Evolutionary conservation across 306 rosid species (phyloP), one percentile per base, ranked within the genome.

Genomic region (Vicia faba): DNA sequence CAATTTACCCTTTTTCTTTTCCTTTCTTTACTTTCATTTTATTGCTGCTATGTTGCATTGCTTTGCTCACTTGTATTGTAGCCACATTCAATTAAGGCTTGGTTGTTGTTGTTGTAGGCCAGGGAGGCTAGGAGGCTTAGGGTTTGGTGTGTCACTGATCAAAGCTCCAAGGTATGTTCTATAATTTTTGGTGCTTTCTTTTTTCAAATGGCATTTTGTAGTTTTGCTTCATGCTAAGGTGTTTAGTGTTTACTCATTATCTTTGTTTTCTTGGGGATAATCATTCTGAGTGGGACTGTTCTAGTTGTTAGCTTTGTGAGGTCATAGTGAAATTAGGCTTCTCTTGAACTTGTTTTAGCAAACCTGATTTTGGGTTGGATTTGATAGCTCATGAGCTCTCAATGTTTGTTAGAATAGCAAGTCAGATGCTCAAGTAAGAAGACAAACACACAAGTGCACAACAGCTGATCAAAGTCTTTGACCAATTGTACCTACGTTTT

Each of bases 131-230:
- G 51, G 72, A 81, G 82, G 61, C 71, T 83, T 76, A 71, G 75
- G 31, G 75, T 91, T 60, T 88, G 78, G 66, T 85, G 95, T 26
- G 43, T 40, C 50, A 73, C 88, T 76, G 85, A 81, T 51, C 82
- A 77, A 74, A 45, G 48, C 64, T 81, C 83, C 70, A 78, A 76
- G 95, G 95, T 73, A 53, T 63, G 20, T 38, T 75, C 61, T 77
- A 23, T 33, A 33, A 36, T 20, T 7, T 35, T 7, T 16, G 16
- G 5, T 49, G 15, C 5, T 48, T 70, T 11, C 57, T n/a, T n/a
- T n/a, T n/a, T n/a, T n/a, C 31, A 5, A 31, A 2, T 78, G 4
- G n/a, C n/a, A 44, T 2, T 5, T 68, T 74, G 44, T 41, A 3
- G 23, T 55, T 13, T 48, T 57, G 60, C 20, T 9, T 19, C 49